Conservation (phyloP, 371 early-diverging fungal genomes). For the Parasitella parasitica region DNA sequence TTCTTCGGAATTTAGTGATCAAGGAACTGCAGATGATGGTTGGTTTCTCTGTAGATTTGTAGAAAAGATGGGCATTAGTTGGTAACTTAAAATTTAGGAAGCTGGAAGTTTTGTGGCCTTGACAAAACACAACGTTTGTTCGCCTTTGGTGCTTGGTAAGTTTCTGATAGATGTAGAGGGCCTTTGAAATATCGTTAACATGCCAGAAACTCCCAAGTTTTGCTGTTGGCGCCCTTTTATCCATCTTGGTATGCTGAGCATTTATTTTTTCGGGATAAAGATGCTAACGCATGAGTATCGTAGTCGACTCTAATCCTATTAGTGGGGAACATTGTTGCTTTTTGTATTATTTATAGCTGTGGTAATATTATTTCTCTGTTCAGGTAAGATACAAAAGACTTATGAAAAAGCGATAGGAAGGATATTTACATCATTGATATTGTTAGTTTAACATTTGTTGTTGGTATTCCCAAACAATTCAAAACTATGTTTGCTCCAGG, state of each 20-base stretch:
- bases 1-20: constrained; percentile 40
- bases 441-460: constrained; percentile 80
- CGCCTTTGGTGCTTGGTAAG: constrained; percentile 82
- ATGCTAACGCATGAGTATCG: not conserved
- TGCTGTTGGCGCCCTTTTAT: constrained; percentile 73
- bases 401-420: not conserved
- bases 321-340: constrained; percentile 60
- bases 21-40: constrained; percentile 51
- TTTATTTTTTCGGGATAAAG: not conserved
- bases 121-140: constrained; percentile 82
- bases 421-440: not conserved
- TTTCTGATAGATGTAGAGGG: not conserved
- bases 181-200: not conserved
- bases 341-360: constrained; percentile 88
- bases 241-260: constrained; percentile 60
- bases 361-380: constrained; percentile 87
- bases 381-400: constrained; percentile 51
- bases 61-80: not conserved
- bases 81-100: constrained; percentile 20
- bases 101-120: constrained; percentile 58
- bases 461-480: constrained; percentile 82
- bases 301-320: constrained; percentile 70
- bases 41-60: not conserved
- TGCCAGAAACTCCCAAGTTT: constrained; percentile 43
- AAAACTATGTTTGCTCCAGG: constrained; percentile 84